Base-by-base conservation (phyloP, 2,329 filamentous ascomycete species). In the Rosellinia necatrix region DNA sequence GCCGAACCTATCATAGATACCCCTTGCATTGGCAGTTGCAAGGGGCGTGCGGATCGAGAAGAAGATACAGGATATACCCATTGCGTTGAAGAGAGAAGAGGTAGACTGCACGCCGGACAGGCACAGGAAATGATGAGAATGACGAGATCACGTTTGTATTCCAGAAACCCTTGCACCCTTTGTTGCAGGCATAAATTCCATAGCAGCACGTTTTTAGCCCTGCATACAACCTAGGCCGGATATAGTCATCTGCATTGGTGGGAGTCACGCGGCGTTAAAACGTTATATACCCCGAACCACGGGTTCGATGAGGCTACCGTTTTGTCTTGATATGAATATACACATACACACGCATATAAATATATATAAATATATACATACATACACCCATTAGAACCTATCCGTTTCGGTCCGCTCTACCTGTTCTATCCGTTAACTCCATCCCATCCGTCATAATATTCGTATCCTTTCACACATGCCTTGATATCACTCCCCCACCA, bases 1-100 rank as follows among this genome's bases (percentile, higher is more conserved):
- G 12, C 15, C 10, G 37, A 48, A 44, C 29, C 29, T 37, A 42
- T 37, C n/a, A 49, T 40, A 54, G 61, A 50, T 32, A 53, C 59
- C 58, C 32, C 51, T 42, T 38, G 54, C 9, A 34, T 22, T 27
- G 19, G 19, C 25, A 15, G 22, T 24, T n/a, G n/a, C n/a, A n/a
- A n/a, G n/a, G n/a, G 13, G 17, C 34, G 17, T 30, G 17, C 12
- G 15, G 6, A 4, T n/a, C 13, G 17, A 3, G 29, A 38, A 44
- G 25, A 12, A 22, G 12, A 43, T 22, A 29, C 19, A 22, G 2
- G 30, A 49, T 57, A 54, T 42, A 55, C 24, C n/a, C 37, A 48
- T 41, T n/a, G 5, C 17, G 21, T 10, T 29, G n/a, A 29, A 24
- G 42, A 49, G 25, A 21, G 34, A n/a, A 32, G 8, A 43, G 6